phyloP scores from a whole-genome alignment of 495 filamentous ascomycete genomes.

The Glonium stellatum region DNA sequence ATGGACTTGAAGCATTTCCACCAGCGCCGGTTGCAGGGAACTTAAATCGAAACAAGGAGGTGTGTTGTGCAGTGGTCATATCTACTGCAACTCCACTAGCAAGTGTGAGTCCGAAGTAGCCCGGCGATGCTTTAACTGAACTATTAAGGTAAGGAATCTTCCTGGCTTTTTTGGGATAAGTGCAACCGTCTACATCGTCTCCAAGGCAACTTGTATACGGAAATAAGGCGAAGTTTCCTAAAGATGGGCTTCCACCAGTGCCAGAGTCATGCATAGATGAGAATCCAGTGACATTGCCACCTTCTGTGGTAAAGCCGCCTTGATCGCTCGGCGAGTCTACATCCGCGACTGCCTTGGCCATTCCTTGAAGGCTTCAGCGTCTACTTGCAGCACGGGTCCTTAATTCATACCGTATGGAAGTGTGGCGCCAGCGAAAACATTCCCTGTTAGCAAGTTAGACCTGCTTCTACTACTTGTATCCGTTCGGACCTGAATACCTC shows the following conservation, averaged over 20 bases:
- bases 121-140: slow-evolving; percentile 54
- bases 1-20: slow-evolving; percentile 37
- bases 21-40: slow-evolving; percentile 41
- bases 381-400: too few relatives aligned
- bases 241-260: slow-evolving; percentile 27
- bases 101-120: slow-evolving; percentile 58
- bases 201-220: slow-evolving; percentile 56
- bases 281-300: slow-evolving; percentile 57
- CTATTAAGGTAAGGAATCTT: slow-evolving; percentile 39
- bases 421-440: slow-evolving; percentile 70
- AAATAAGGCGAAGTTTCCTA: slow-evolving; percentile 72
- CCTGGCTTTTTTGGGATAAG: slow-evolving; percentile 52
- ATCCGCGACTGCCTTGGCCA: slow-evolving; percentile 74
- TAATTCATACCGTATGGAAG: slow-evolving; percentile 48
- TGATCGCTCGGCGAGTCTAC: slow-evolving; percentile 54
- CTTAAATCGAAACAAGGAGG: slow-evolving; percentile 62
- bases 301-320: slow-evolving; percentile 65
- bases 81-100: slow-evolving; percentile 53
- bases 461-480: neutral
- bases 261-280: slow-evolving; percentile 63
- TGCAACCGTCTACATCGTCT: slow-evolving; percentile 57
- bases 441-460: slow-evolving; percentile 37
- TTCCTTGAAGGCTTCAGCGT: slow-evolving; percentile 37
- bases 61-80: slow-evolving; percentile 60
- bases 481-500: slow-evolving; percentile 16